Base-by-base conservation (phyloP, 352 stramenopile genomes). In the Pythium aristosporum region DNA sequence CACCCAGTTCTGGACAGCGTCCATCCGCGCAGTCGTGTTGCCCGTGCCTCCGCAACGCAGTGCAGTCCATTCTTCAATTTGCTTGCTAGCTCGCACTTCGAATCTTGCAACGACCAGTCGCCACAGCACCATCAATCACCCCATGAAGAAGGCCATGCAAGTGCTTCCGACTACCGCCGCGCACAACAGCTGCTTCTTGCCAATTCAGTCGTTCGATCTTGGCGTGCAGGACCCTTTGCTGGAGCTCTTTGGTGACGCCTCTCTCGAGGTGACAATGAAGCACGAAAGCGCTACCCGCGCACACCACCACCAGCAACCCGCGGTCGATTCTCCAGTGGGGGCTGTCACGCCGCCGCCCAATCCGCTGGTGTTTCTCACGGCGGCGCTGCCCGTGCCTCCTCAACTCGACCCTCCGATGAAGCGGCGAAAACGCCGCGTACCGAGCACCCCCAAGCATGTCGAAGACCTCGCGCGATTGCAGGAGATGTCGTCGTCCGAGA, bases 161-260 rank as follows among this genome's bases (percentile, higher is more conserved):
- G 52, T 49, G 37, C 52, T 49, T 20, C 37, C 37, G 32, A 58
- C 50, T 32, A 43, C 59, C 30, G 34, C 59, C 30, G 30, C 42
- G 4, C 49, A 60, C 3, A 34, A 25, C 47, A 56, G 32, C 5
- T 66, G 61, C 52, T 67, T 67, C 52, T 48, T 67, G 36, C 61
- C 61, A 18, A 67, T 67, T 51, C 61, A 67, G 61, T 67, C 61
- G 20, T 67, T 67, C 25, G 61, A 67, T 36, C 20, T 67, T 18
- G 57, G 34, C 21, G 52, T 53, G 21, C 61, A 67, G 47, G 61
- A 67, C 18, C 61, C 51, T 15, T 52, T 67, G 2, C 34, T 67
- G 1, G 61, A 67, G 21, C 52, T 67, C 32, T 67, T 67, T 18
- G 51, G 42, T 36, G 61, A 55, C 42, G 41, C 21, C 6, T 48